Base-by-base conservation (phyloP, 139 green algal species). In the Astrephomene gubernaculifera region DNA sequence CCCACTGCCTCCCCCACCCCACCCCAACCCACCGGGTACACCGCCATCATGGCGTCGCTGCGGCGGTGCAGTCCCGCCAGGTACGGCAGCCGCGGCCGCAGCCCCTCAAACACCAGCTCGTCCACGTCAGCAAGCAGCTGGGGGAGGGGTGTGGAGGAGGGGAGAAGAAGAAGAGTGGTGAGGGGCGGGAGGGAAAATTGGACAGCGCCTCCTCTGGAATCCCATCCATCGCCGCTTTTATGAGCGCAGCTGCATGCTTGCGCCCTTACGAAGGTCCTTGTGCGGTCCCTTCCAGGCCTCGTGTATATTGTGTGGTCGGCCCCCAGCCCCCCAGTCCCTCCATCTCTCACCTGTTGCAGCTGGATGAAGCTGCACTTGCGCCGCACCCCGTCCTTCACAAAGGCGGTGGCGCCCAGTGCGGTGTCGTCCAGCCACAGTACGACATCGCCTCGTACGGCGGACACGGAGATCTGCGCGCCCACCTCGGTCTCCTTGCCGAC, bases 401-500 rank as follows among this genome's bases (percentile, higher is more conserved):
- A 91, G 25, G 83, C 80, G 9, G 88, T 89, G 19, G 88, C 88
- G 6, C 61, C 64, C 52, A 91, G 84, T 21, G 88, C 88, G 65
- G 72, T 27, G 24, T 86, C 73, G 72, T 89, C 88, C 64, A 89
- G 49, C 87, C 87, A 91, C 68, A 90, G 75, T 29, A 90, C 87
- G 25, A 82, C 74, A 52, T 91, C 88, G 31, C 88, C 88, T 0
- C 88, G 79, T 53, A 91, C 88, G 22, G 82, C 36, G 17, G 54
- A 35, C 41, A 88, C 64, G 5, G 72, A 63, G 70, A 93, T 88
- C 79, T 91, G 89, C 17, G 90, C 88, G 63, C 90, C 90, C 39
- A 64, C 69, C 35, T 90, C 83, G 33, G 83, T 69, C 75, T 90
- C 82, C 78, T 90, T 91, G 65, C 90, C 90, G 22, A 94, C 87